Percentiles rank a stretch among this genome's conserved stretches.
Evolutionary conservation across 129 eudicot species (phyloP).

Genomic region (Glebionis coronaria): DNA sequence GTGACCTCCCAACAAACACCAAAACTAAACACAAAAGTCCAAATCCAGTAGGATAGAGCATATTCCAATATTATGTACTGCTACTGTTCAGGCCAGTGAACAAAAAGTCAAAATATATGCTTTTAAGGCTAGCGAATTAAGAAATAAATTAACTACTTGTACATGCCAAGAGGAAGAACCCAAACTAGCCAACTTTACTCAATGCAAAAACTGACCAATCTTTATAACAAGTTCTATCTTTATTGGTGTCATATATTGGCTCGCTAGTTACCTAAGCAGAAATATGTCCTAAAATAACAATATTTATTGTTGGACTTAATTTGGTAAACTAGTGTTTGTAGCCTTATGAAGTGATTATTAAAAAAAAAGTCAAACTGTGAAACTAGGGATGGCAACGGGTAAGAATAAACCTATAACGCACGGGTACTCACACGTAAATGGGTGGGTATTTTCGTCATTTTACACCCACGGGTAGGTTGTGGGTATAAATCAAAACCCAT

Average conservation of each 20-base stretch:
- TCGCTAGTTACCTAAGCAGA: background rate
- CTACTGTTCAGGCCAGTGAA: background rate
- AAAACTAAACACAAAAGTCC: background rate
- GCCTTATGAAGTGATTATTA: too few species aligned
- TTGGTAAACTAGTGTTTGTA: background rate
- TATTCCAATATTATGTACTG: conserved; percentile 15
- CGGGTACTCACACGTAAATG: too few species aligned
- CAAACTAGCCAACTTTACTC: background rate
- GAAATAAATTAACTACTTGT: conserved; percentile 8
- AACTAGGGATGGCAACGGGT: too few species aligned
- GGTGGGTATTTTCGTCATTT: too few species aligned
- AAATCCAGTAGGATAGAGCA: conserved; percentile 23
- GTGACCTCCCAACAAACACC: conserved; percentile 13
- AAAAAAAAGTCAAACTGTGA: too few species aligned
- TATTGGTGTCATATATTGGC: background rate
- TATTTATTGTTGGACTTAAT: background rate
- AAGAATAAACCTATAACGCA: too few species aligned
- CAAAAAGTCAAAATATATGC: background rate
- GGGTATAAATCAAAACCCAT: too few species aligned
- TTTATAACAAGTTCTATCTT: background rate
- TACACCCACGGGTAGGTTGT: too few species aligned
- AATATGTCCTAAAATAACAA: too few species aligned
- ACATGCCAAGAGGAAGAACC: conserved; percentile 10
- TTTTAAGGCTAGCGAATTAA: conserved; percentile 9
- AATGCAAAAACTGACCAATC: background rate